Base-by-base conservation (phyloP, 352 stramenopile genomes). In the Sclerospora graminicola region DNA sequence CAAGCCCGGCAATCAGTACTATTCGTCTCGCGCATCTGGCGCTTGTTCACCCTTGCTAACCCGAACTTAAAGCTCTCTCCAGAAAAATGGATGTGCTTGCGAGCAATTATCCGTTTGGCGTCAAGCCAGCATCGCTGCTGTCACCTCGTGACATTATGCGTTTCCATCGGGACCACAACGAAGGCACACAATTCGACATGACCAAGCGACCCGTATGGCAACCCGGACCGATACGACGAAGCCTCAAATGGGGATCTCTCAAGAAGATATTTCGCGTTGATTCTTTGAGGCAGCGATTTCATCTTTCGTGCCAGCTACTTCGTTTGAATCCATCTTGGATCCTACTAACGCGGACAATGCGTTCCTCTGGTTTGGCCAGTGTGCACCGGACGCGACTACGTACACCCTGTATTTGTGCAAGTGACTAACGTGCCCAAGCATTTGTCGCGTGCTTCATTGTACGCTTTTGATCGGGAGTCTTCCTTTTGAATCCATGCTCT, bases 271-370 rank as follows among this genome's bases (percentile, higher is more conserved):
- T 26, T 39, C 36, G 0, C 35, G 48, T 6, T 82, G 85, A 6
- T 63, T 84, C 41, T 94, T 94, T 47, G 88, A 97, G 52, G 81
- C 90, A 15, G 69, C 85, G 1, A 97, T 98, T 57, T 97, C 2
- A 84, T 98, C 24, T 97, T 95, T 60, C 83, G 89, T 15, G 85
- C 89, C 8, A 88, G 69, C 19, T 96, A 98, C 73, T n/a, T 88
- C 75, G 36, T 89, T 88, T 45, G 71, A 89, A 15, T 80, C 77
- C 4, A 64, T 89, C 19, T 34, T 82, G 29, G 63, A 92, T 42
- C 57, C 66, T 0, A 34, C 55, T 19, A 80, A 87, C 35, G 14
- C 58, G 5, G 71, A 88, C 61, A 68, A 80, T 16, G 71, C 68
- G 1, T 77, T 73, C 45, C 41, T 92, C 10, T 92, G 80, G 80